Evolutionary conservation across 345 rosid species (phyloP).

Genomic region (Streptanthus diversifolius): DNA sequence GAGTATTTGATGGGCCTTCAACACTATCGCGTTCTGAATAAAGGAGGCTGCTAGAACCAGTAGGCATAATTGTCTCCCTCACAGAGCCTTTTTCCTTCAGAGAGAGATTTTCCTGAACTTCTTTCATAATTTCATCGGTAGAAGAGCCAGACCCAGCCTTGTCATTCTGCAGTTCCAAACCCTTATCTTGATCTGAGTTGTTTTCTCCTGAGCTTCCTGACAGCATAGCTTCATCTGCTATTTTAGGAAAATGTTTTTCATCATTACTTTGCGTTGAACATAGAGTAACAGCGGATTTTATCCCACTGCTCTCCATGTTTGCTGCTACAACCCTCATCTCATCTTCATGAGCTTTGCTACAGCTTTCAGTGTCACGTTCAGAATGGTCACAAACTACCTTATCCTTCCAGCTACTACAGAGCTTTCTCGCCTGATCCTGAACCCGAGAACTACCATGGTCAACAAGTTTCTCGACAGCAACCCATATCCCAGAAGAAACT

Average conservation of each 20-base stretch:
- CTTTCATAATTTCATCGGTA: slow-evolving; percentile 34
- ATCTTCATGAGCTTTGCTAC: slow-evolving; percentile 26
- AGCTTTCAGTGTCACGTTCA: slow-evolving; percentile 31
- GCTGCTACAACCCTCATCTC: slow-evolving; percentile 24
- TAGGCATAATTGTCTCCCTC: slow-evolving; percentile 16
- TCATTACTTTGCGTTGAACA: slow-evolving; percentile 35
- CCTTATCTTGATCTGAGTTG: slow-evolving; percentile 39
- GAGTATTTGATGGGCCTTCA: slow-evolving; percentile 44
- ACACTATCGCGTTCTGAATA: slow-evolving; percentile 35
- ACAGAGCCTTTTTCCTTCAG: slow-evolving; percentile 35
- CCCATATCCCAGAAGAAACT: slow-evolving; percentile 71
- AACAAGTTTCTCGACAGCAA: slow-evolving; percentile 61
- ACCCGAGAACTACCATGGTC: slow-evolving; percentile 56
- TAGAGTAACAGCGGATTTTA: slow-evolving; percentile 38
- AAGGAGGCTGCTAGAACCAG: slow-evolving; percentile 33
- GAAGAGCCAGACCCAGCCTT: slow-evolving; percentile 29
- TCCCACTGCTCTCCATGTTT: slow-evolving; percentile 35
- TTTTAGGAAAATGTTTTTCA: slow-evolving; percentile 38
- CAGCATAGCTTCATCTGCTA: slow-evolving; percentile 36
- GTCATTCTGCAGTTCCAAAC: slow-evolving; percentile 34
- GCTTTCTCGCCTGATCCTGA: slow-evolving; percentile 66
- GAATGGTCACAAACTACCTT: slow-evolving; percentile 33
- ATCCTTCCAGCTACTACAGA: slow-evolving; percentile 59
- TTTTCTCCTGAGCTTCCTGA: slow-evolving; percentile 37
- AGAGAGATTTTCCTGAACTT: slow-evolving; percentile 41